Percentiles rank a stretch among this genome's conserved stretches.
Evolutionary conservation across 2,329 filamentous ascomycete genomes (phyloP).

Genomic region (Gremmenia infestans): DNA sequence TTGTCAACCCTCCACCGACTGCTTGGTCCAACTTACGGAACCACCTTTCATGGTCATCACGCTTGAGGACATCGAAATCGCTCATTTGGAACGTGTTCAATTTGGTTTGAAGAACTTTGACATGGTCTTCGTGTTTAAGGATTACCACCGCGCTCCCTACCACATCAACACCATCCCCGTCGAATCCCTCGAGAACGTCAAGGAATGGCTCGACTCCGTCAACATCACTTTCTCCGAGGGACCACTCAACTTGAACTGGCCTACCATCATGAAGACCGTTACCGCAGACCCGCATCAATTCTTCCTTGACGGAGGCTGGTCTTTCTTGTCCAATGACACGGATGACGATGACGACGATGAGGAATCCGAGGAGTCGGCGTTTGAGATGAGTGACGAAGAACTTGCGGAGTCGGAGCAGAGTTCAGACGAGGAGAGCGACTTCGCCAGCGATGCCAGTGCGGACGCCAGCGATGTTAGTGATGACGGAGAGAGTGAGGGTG

Average conservation of each 20-base stretch:
- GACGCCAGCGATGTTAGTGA: constrained; percentile 71
- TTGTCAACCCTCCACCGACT: constrained; percentile 94
- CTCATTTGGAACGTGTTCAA: constrained; percentile 90
- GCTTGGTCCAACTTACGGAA: constrained; percentile 92
- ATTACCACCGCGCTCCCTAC: constrained; percentile 82
- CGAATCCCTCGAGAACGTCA: constrained; percentile 88
- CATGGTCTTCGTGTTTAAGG: constrained; percentile 96
- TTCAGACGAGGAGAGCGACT: constrained; percentile 87
- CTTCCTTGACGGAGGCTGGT: constrained; percentile 94
- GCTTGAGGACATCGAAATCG: constrained; percentile 91
- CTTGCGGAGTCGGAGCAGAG: constrained; percentile 67
- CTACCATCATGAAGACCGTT: constrained; percentile 99
- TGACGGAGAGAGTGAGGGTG: constrained; percentile 70
- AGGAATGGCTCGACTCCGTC: constrained; percentile 94
- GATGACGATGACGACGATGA: constrained; percentile 76
- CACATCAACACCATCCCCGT: constrained; percentile 99
- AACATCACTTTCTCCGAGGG: constrained; percentile 94
- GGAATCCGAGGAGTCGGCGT: constrained; percentile 86
- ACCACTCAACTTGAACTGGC: constrained; percentile 96
- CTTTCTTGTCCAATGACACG: constrained; percentile 80
- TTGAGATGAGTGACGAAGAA: constrained; percentile 85
- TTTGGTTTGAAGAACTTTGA: constrained; percentile 99
- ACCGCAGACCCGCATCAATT: constrained; percentile 90
- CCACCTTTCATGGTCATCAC: constrained; percentile 96
- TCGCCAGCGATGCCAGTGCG: constrained; percentile 81